Evolutionary conservation across 1,284 basidiomycete genomes (phyloP), one percentile per base, ranked within the genome.

Genomic region (Pyrrhoderma noxium): DNA sequence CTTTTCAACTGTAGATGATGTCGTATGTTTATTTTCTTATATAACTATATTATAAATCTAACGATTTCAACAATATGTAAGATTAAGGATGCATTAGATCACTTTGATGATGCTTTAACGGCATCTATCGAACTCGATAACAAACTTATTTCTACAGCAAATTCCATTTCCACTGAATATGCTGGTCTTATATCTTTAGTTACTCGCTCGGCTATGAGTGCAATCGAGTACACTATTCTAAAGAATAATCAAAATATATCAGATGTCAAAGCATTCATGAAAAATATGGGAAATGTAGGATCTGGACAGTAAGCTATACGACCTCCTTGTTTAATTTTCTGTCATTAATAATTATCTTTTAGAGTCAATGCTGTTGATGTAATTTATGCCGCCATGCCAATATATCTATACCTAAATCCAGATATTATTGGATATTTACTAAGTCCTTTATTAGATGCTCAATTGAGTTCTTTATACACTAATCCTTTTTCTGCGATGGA

Each of bases 381-480:
- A n/a, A n/a, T n/a, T n/a, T n/a, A n/a, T n/a, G n/a, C n/a, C n/a
- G n/a, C n/a, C n/a, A n/a, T n/a, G n/a, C n/a, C n/a, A n/a, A n/a
- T n/a, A n/a, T n/a, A n/a, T n/a, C n/a, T n/a, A n/a, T n/a, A n/a
- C n/a, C n/a, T n/a, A n/a, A n/a, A n/a, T n/a, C n/a, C n/a, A n/a
- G n/a, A n/a, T n/a, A n/a, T n/a, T n/a, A 69, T 63, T 4, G 66
- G 67, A 0, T 60, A 63, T 13, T 62, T 77, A 1, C 63, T 79
- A n/a, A 62, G 70, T 16, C 74, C 76, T 2, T 61, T 77, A 2
- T 62, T 78, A 14, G 67, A 70, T n/a, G n/a, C n/a, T n/a, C n/a
- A n/a, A n/a, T n/a, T n/a, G n/a, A n/a, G n/a, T n/a, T n/a, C n/a
- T n/a, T n/a, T n/a, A n/a, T n/a, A n/a, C n/a, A n/a, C n/a, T n/a